Percentiles rank a stretch among this genome's conserved stretches.
phyloP scores from a whole-genome alignment of 768 basidiomycete genomes.

The Porpolomopsis calyptriformis region DNA sequence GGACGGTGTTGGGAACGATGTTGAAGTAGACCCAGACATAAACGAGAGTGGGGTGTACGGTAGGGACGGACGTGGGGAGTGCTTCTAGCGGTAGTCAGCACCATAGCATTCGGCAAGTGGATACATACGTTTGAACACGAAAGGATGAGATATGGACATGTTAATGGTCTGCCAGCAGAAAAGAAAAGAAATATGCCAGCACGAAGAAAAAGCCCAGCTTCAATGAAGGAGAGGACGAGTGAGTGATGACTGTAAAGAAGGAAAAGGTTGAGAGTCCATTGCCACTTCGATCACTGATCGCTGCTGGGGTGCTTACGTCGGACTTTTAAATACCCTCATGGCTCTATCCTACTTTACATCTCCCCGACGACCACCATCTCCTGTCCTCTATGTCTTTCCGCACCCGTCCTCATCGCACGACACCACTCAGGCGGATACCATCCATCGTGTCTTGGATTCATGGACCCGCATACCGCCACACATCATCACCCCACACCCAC shows the following conservation, averaged over 20 bases:
- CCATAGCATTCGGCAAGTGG: conserved; percentile 14
- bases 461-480: too few relatives aligned
- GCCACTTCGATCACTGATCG: too few relatives aligned
- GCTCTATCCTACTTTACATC: neutral
- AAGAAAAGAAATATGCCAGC: conserved; percentile 6
- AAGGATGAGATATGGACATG: neutral
- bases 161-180: conserved; percentile 17
- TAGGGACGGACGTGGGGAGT: conserved; percentile 16
- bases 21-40: conserved; percentile 35
- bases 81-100: too few relatives aligned
- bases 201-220: neutral
- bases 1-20: conserved; percentile 34
- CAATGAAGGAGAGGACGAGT: neutral
- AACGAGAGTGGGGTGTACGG: conserved; percentile 20
- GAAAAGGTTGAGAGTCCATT: too few relatives aligned
- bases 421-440: too few relatives aligned
- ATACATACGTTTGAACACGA: neutral
- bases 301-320: too few relatives aligned
- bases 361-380: neutral
- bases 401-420: conserved; percentile 14
- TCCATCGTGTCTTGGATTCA: neutral
- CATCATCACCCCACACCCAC: conserved; percentile 22
- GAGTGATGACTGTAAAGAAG: neutral
- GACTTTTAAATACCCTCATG: too few relatives aligned
- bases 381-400: conserved; percentile 15